Evolutionary conservation across 306 rosid species (phyloP).

Genomic region (Lablab purpureus): DNA sequence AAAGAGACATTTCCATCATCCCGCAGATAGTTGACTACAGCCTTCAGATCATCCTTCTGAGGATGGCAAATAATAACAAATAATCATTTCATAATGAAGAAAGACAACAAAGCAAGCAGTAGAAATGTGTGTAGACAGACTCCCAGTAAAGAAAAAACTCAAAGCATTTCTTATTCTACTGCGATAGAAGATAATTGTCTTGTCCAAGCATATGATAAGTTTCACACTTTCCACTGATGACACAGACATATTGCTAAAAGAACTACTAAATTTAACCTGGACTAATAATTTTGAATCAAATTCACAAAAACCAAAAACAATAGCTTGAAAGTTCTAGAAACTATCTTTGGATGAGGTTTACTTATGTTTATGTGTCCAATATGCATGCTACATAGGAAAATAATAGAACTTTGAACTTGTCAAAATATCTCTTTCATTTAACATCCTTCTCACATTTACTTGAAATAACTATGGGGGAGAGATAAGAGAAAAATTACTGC

Average conservation of each 20-base stretch:
- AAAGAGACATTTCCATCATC: conserved; percentile 96
- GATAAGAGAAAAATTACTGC: neutral
- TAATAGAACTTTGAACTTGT: conserved; percentile 16
- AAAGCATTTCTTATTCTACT: neutral
- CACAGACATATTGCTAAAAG: neutral
- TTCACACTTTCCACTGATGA: conserved; percentile 20
- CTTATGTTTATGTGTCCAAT: conserved; percentile 18
- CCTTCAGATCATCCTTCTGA: conserved; percentile 91
- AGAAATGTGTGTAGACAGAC: conserved; percentile 29
- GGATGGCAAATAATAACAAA: conserved; percentile 45
- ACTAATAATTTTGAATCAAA: conserved; percentile 22
- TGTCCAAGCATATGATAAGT: neutral
- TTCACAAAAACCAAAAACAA: neutral
- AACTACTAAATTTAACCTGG: neutral
- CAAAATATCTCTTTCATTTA: conserved; percentile 18
- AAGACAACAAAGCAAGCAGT: conserved; percentile 24
- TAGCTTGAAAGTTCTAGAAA: conserved; percentile 31
- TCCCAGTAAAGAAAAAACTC: conserved; percentile 8
- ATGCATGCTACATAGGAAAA: neutral
- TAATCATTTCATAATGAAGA: conserved; percentile 41
- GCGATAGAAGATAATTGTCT: conserved; percentile 30
- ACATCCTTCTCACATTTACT: conserved; percentile 14
- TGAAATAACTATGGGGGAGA: conserved; percentile 3
- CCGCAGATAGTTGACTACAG: conserved; percentile 88
- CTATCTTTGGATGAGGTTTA: conserved; percentile 16